Conservation (phyloP, 164 flowering plant genomes). For the Dillenia suffruticosa region DNA sequence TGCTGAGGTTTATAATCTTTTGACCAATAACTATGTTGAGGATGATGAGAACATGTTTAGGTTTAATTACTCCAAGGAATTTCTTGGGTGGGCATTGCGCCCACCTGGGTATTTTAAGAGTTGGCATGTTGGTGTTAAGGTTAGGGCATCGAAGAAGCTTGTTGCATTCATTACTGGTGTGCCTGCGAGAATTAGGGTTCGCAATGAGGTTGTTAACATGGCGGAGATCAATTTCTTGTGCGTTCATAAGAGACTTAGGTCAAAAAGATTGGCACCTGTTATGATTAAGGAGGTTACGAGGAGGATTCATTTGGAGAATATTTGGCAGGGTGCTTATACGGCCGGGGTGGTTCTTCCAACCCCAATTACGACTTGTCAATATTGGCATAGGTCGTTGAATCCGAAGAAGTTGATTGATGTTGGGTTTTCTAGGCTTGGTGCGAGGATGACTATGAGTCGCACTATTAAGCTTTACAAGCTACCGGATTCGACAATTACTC, state of each 20-base stretch:
- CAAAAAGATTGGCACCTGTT: constrained; percentile 26
- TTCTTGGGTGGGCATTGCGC: constrained; percentile 22
- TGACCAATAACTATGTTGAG: constrained; percentile 23
- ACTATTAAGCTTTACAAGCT: constrained; percentile 23
- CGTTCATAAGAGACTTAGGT: constrained; percentile 27
- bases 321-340: constrained; percentile 29
- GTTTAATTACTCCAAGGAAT: constrained; percentile 25
- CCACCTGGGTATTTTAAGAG: constrained; percentile 25
- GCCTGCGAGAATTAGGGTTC: constrained; percentile 23
- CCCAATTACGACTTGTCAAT: constrained; percentile 22
- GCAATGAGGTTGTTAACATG: constrained; percentile 17
- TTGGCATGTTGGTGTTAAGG: constrained; percentile 25
- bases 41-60: constrained; percentile 32
- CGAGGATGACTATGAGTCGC: constrained; percentile 28
- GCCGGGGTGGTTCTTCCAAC: constrained; percentile 26
- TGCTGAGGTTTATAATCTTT: constrained; percentile 24
- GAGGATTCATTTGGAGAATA: constrained; percentile 26
- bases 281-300: constrained; percentile 29
- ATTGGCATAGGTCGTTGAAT: constrained; percentile 27
- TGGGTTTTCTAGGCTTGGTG: constrained; percentile 28
- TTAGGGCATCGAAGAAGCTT: constrained; percentile 21
- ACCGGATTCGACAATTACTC: constrained; percentile 18
- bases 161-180: constrained; percentile 26
- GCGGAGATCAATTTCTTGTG: constrained; percentile 29
- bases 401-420: constrained; percentile 29